These are phyloP conservation scores for Symbiodinium natans DNA, from an alignment of 73 alveolate species.

Conservation along the genomic window DNA sequence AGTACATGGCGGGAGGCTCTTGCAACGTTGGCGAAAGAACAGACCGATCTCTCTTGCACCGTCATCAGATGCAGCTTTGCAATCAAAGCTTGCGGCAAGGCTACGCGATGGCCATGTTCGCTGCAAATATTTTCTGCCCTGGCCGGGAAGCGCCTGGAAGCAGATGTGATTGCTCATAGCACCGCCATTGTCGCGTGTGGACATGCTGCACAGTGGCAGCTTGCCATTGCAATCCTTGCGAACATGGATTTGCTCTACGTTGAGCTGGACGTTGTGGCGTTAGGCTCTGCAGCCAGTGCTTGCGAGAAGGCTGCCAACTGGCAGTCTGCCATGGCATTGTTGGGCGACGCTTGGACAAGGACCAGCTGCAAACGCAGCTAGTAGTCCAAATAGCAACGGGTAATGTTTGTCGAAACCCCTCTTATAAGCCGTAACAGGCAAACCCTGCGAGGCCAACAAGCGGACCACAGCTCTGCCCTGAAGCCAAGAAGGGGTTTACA, in stretches of 20 bases:
- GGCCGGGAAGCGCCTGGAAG: neutral
- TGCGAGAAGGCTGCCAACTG: neutral
- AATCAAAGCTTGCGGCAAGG: neutral
- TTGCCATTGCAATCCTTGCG: neutral
- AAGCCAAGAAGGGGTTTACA: no score
- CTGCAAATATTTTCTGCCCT: neutral
- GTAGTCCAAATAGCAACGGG: no score
- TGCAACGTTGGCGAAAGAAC: no score
- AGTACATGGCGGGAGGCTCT: neutral
- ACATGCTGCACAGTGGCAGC: neutral
- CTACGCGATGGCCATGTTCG: neutral
- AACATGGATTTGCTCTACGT: neutral
- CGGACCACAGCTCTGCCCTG: no score
- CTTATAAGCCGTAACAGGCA: no score
- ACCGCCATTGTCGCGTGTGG: neutral
- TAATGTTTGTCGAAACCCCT: no score
- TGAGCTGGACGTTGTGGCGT: neutral
- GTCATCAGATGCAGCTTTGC: neutral
- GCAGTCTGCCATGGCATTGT: neutral
- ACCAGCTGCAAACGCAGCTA: no score
- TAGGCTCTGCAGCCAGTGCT: neutral
- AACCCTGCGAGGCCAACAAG: no score
- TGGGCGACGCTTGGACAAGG: neutral
- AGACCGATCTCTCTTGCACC: neutral
- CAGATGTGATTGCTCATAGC: neutral